These are phyloP conservation scores for Apiospora kogelbergensis DNA, from an alignment of 2,329 filamentous ascomycete genomes.

Conservation along the genomic window DNA sequence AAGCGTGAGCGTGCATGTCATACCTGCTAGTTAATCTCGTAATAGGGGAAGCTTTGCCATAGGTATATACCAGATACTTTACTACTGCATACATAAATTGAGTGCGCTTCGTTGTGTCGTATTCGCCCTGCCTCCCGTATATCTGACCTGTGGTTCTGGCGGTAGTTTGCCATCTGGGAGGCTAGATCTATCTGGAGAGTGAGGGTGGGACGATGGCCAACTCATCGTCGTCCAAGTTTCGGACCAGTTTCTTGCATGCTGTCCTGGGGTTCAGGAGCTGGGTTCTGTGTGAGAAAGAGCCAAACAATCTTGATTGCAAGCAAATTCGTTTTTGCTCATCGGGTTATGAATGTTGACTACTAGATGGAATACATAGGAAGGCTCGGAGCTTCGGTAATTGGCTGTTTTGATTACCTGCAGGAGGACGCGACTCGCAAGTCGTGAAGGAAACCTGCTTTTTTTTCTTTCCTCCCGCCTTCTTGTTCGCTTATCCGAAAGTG, in stretches of 20 bases:
- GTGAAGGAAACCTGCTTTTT: slow-evolving; percentile 3
- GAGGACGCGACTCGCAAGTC: slow-evolving; percentile 5
- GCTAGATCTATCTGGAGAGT: neutral
- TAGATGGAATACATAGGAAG: neutral
- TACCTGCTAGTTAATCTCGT: neutral
- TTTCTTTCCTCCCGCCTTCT: neutral
- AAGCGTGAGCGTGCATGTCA: neutral
- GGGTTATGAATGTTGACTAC: neutral
- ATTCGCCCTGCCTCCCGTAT: slow-evolving; percentile 9
- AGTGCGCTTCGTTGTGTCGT: neutral
- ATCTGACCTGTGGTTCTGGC: neutral
- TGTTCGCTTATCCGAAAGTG: neutral
- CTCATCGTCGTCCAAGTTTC: neutral
- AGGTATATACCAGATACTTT: too few relatives aligned
- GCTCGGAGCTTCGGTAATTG: neutral
- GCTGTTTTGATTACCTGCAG: slow-evolving; percentile 1
- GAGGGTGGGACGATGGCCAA: neutral
- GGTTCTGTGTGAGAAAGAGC: too few relatives aligned
- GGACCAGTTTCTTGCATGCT: neutral
- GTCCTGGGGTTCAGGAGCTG: too few relatives aligned
- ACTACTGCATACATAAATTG: neutral
- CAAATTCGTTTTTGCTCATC: neutral
- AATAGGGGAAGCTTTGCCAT: slow-evolving; percentile 2
- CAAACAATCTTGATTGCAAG: neutral
- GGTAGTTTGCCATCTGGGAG: neutral